A percentile compares a stretch with the other conserved stretches of the same genome.
These are phyloP conservation scores for Gaeumannomyces sp. DNA, from an alignment of 2,329 filamentous ascomycete genomes.

Conservation along the genomic window DNA sequence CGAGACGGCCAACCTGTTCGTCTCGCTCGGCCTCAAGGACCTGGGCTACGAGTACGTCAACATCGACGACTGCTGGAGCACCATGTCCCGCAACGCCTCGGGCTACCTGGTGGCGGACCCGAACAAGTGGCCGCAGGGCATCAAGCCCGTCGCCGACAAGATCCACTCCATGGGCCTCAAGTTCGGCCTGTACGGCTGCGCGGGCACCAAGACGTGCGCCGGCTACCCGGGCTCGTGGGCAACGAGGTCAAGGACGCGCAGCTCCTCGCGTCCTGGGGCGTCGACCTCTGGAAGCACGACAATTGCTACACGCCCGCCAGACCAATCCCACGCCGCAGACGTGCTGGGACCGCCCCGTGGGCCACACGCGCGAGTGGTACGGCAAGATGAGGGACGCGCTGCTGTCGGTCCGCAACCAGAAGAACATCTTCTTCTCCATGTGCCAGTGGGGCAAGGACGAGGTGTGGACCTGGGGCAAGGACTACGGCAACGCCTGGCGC, in stretches of 20 bases:
- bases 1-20: conserved; percentile 29
- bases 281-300: conserved; percentile 51
- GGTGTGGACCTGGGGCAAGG: conserved; percentile 38
- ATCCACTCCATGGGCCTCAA: conserved; percentile 54
- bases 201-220: conserved; percentile 42
- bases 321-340: conserved; percentile 20
- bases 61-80: conserved; percentile 57
- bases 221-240: conserved; percentile 49
- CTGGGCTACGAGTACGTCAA: conserved; percentile 53
- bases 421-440: conserved; percentile 38
- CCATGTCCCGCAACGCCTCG: conserved; percentile 32
- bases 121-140: conserved; percentile 51
- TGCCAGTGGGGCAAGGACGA: conserved; percentile 40
- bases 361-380: conserved; percentile 37
- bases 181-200: conserved; percentile 57
- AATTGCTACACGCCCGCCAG: conserved; percentile 34
- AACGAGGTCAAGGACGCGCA: conserved; percentile 52
- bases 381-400: conserved; percentile 38
- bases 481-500: conserved; percentile 34
- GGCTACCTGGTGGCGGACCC: conserved; percentile 38
- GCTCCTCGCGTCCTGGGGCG: conserved; percentile 51
- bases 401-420: conserved; percentile 15
- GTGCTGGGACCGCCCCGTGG: conserved; percentile 39
- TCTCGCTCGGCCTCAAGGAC: conserved; percentile 43
- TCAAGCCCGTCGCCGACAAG: conserved; percentile 44